A percentile compares a stretch with the other conserved stretches of the same genome.
These are phyloP conservation scores for Gracilaria vermiculophylla DNA, from an alignment of 23 red algal species.

Conservation along the genomic window DNA sequence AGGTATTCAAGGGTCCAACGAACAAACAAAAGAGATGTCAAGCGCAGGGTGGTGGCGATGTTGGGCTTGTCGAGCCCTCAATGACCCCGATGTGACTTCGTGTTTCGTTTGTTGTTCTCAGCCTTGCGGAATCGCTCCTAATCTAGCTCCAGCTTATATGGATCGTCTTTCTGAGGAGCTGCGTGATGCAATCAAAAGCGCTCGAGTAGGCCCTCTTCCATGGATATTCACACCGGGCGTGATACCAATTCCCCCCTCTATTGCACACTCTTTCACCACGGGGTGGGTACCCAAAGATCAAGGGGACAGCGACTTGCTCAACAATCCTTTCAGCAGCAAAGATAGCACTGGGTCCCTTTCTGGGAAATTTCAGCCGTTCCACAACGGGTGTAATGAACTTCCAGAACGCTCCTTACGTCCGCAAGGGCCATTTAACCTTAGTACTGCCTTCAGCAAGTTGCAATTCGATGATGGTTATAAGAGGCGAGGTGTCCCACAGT, in stretches of 20 bases:
- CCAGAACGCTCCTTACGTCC: background rate
- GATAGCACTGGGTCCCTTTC: background rate
- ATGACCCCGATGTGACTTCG: background rate
- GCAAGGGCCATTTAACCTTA: background rate
- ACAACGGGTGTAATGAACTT: background rate
- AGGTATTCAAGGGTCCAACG: conserved; percentile 7
- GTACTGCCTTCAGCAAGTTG: background rate
- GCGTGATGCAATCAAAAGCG: conserved; percentile 13
- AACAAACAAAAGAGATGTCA: background rate
- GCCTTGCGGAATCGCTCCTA: background rate
- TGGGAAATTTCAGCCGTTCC: background rate
- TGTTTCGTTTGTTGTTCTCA: conserved; percentile 13
- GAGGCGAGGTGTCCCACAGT: background rate
- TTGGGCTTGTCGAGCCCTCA: conserved; percentile 27
- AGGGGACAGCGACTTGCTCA: background rate
- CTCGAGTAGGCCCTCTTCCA: conserved; percentile 18
- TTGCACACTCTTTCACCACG: background rate
- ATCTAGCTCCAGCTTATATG: background rate
- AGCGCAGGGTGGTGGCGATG: conserved; percentile 22
- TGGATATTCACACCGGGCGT: conserved; percentile 39
- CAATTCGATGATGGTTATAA: background rate
- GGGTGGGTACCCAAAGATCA: background rate
- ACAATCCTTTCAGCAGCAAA: background rate
- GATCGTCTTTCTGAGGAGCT: background rate
- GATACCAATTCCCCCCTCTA: background rate